Percentiles rank a stretch among this genome's conserved stretches.
Conservation (phyloP, 768 basidiomycete genomes). For the Harrya chromipes region DNA sequence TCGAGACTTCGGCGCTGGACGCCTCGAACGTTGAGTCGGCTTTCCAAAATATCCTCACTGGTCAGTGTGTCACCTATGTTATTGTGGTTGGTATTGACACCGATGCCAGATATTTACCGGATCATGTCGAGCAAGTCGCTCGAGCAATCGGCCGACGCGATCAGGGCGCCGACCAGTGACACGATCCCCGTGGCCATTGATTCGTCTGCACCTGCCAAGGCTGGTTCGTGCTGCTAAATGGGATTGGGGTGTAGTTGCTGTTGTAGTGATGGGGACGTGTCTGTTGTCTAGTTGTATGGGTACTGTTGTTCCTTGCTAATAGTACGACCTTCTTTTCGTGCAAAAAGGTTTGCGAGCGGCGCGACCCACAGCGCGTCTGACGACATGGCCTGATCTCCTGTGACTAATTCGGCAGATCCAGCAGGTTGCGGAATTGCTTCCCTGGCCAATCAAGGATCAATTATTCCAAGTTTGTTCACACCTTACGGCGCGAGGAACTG, state of each 20-base stretch:
- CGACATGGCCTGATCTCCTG: slow-evolving; percentile 83
- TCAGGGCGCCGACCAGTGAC: slow-evolving; percentile 77
- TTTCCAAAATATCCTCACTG: slow-evolving; percentile 94
- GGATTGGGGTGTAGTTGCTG: slow-evolving; percentile 4
- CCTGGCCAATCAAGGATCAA: slow-evolving; percentile 80
- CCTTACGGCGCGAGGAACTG: slow-evolving; percentile 61
- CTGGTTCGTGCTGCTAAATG: slow-evolving; percentile 62
- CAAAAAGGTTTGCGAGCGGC: slow-evolving; percentile 72
- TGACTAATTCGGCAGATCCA: slow-evolving; percentile 89
- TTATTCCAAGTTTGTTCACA: slow-evolving; percentile 75
- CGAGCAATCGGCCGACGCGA: slow-evolving; percentile 74
- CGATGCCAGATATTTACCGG: slow-evolving; percentile 83
- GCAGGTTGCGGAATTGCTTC: slow-evolving; percentile 92
- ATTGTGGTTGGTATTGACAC: slow-evolving; percentile 1
- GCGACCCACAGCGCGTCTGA: slow-evolving; percentile 81
- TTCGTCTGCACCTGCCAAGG: slow-evolving; percentile 48
- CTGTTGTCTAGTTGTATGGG: slow-evolving; percentile 17
- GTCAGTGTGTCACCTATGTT: slow-evolving; percentile 40
- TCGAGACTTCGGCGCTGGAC: slow-evolving; percentile 99
- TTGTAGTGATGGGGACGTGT: slow-evolving; percentile 9
- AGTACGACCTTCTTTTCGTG: neutral
- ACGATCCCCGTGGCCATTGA: slow-evolving; percentile 81
- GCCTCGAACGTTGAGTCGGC: slow-evolving; percentile 97
- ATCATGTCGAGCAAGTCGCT: slow-evolving; percentile 96
- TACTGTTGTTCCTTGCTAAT: slow-evolving; percentile 30